Evolutionary conservation across 2,329 filamentous ascomycete genomes (phyloP).

Genomic region (Colletotrichum euphorbiae): DNA sequence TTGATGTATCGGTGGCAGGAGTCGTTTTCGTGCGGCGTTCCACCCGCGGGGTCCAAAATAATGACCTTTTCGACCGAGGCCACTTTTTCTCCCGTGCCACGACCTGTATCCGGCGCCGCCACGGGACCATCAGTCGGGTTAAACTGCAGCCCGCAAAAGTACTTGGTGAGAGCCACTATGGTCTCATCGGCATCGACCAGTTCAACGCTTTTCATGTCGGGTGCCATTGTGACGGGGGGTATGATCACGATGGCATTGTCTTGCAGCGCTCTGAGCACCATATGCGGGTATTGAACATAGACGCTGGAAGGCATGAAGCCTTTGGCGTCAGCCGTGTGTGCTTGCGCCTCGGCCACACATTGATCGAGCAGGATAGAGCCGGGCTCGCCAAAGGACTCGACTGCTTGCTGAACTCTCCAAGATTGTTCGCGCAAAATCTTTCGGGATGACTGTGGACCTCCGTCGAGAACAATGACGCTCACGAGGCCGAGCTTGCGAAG

Average conservation of each 20-base stretch:
- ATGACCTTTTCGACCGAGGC: slow-evolving; percentile 86
- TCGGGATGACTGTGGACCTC: slow-evolving; percentile 57
- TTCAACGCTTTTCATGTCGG: slow-evolving; percentile 53
- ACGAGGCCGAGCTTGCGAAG: slow-evolving; percentile 84
- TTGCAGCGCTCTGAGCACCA: slow-evolving; percentile 48
- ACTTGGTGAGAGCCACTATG: slow-evolving; percentile 80
- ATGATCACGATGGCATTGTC: slow-evolving; percentile 53
- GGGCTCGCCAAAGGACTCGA: slow-evolving; percentile 76
- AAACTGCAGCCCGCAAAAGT: slow-evolving; percentile 76
- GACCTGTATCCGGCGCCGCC: slow-evolving; percentile 25
- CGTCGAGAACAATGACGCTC: slow-evolving; percentile 87
- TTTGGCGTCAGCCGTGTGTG: slow-evolving; percentile 6
- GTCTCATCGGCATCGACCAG: slow-evolving; percentile 68
- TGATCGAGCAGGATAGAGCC: slow-evolving; percentile 72
- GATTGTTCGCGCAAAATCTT: slow-evolving; percentile 70
- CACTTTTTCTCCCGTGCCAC: slow-evolving; percentile 58
- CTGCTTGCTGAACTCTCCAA: slow-evolving; percentile 77
- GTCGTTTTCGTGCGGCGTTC: slow-evolving; percentile 70
- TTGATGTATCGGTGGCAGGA: slow-evolving; percentile 78
- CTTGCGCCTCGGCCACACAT: slow-evolving; percentile 21
- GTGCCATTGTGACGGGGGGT: slow-evolving; percentile 55
- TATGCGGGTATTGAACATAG: slow-evolving; percentile 35
- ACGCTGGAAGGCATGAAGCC: slow-evolving; percentile 39
- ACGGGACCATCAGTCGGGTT: slow-evolving; percentile 40
- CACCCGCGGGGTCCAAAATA: slow-evolving; percentile 86